Evolutionary conservation across 2,329 filamentous ascomycete species (phyloP).

Genomic region (Aureobasidium sp.): DNA sequence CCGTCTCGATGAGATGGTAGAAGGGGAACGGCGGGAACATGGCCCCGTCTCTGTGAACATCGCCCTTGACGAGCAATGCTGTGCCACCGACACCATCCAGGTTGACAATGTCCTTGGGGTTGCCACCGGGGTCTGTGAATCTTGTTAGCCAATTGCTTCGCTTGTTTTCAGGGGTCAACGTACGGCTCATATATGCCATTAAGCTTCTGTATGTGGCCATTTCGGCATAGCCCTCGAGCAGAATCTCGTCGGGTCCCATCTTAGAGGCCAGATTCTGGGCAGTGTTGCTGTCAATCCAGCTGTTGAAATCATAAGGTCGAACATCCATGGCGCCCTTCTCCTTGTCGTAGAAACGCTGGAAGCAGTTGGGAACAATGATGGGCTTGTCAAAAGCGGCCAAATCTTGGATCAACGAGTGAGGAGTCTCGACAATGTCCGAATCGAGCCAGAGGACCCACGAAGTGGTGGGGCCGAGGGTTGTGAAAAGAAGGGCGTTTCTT

Average conservation of each 20-base stretch:
- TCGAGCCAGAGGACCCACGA: slow-evolving; percentile 98
- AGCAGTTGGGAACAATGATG: slow-evolving; percentile 94
- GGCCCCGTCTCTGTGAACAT: slow-evolving; percentile 92
- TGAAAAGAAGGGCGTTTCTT: slow-evolving; percentile 90
- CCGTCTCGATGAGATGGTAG: slow-evolving; percentile 94
- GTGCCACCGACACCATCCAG: slow-evolving; percentile 93
- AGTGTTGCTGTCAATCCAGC: slow-evolving; percentile 82
- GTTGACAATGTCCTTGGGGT: slow-evolving; percentile 40
- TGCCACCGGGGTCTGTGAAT: slow-evolving; percentile 20
- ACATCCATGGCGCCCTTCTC: slow-evolving; percentile 66
- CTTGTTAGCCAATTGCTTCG: not conserved
- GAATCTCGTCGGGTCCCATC: slow-evolving; percentile 86
- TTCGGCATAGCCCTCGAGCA: slow-evolving; percentile 87
- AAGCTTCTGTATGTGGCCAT: slow-evolving; percentile 86
- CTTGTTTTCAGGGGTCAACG: slow-evolving; percentile 24
- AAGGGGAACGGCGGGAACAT: slow-evolving; percentile 98
- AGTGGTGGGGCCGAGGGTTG: slow-evolving; percentile 79
- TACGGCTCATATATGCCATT: slow-evolving; percentile 73
- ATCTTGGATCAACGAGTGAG: slow-evolving; percentile 78
- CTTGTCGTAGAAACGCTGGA: slow-evolving; percentile 65
- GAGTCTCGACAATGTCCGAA: slow-evolving; percentile 83
- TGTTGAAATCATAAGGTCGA: slow-evolving; percentile 93
- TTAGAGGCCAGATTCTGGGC: slow-evolving; percentile 66
- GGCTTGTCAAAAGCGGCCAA: slow-evolving; percentile 78
- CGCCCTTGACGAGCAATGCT: slow-evolving; percentile 85